These are phyloP conservation scores for Sporothrix curviconia DNA, from an alignment of 2,329 filamentous ascomycete genomes.

Conservation along the genomic window DNA sequence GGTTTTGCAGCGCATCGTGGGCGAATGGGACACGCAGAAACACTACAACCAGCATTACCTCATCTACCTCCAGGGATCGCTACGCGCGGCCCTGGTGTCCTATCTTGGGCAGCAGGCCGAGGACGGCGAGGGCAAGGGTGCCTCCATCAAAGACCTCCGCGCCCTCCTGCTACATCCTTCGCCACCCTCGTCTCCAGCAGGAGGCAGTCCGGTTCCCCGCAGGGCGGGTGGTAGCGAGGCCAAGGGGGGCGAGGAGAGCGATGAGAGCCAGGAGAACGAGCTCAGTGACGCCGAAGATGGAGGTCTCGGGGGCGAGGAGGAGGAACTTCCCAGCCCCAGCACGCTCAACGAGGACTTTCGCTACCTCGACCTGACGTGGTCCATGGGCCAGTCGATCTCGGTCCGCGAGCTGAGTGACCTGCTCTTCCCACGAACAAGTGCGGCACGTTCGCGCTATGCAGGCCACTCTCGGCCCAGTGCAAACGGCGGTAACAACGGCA, in stretches of 20 bases:
- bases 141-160: slow-evolving; percentile 45
- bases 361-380: slow-evolving; percentile 48
- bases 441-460: background rate
- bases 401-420: slow-evolving; percentile 48
- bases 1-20: slow-evolving; percentile 43
- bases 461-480: no score
- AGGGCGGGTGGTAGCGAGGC: background rate
- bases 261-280: no score
- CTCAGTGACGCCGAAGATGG: slow-evolving; percentile 23
- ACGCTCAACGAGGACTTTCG: slow-evolving; percentile 41
- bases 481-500: no score
- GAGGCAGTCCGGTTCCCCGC: background rate
- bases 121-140: slow-evolving; percentile 26
- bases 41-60: slow-evolving; percentile 52
- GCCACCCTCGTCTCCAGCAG: background rate
- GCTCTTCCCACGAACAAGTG: slow-evolving; percentile 32
- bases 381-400: slow-evolving; percentile 43
- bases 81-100: slow-evolving; percentile 46
- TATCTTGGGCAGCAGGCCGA: slow-evolving; percentile 39
- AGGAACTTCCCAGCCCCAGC: slow-evolving; percentile 22
- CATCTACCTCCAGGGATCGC: slow-evolving; percentile 46
- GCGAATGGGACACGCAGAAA: slow-evolving; percentile 49
- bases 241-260: no score
- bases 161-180: slow-evolving; percentile 36
- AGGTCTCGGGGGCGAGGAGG: slow-evolving; percentile 18